Evolutionary conservation across 1,139 yeast species (phyloP).

Genomic region (Yamadazyma atmosphaerica): DNA sequence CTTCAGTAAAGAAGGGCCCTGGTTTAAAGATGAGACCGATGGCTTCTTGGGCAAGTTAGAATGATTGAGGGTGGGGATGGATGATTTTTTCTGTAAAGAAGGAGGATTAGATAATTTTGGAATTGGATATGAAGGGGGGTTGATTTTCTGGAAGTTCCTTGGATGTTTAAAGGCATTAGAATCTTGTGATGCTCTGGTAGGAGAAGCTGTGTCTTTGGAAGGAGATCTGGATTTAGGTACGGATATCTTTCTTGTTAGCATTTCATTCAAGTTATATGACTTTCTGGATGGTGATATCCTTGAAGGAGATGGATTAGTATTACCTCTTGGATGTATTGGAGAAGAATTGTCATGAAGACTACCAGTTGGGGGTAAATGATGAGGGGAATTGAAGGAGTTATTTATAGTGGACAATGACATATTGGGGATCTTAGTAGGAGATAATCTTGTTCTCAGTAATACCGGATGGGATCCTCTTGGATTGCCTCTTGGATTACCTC

Average conservation of each 20-base stretch:
- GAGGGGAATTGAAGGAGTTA: constrained; percentile 1
- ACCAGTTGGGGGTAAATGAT: neutral
- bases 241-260: constrained; percentile 23
- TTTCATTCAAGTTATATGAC: constrained; percentile 37
- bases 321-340: constrained; percentile 5
- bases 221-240: constrained; percentile 13
- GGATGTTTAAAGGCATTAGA: constrained; percentile 19
- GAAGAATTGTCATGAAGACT: neutral
- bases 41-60: constrained; percentile 5
- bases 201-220: constrained; percentile 5
- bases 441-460: constrained; percentile 2
- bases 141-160: constrained; percentile 12
- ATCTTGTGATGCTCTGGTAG: constrained; percentile 10
- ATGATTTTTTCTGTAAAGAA: constrained; percentile 17
- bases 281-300: constrained; percentile 16
- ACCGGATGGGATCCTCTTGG: constrained; percentile 1
- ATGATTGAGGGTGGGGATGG: constrained; percentile 11
- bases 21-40: constrained; percentile 10
- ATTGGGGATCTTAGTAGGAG: constrained; percentile 6
- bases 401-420: constrained; percentile 1
- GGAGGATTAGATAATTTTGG: constrained; percentile 8
- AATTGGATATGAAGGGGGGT: constrained; percentile 2
- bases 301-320: constrained; percentile 9
- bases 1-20: constrained; percentile 12
- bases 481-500: neutral